Evolutionary conservation across 257 asterid genomes (phyloP).

Genomic region (Nicotiana otophora): DNA sequence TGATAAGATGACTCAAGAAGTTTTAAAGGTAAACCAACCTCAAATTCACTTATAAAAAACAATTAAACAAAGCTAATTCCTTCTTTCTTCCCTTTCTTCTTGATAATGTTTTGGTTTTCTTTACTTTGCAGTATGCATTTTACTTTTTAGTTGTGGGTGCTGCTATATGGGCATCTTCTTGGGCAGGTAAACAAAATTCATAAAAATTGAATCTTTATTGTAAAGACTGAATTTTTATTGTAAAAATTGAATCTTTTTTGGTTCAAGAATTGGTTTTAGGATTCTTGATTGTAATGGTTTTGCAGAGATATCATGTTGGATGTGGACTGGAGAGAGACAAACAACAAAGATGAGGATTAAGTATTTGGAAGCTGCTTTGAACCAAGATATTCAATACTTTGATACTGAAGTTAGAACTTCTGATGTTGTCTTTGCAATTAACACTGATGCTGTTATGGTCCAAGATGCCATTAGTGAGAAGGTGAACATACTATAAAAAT

Average conservation of each 20-base stretch:
- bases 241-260: not conserved
- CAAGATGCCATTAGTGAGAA: slow-evolving; percentile 97
- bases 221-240: not conserved
- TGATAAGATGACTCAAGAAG: slow-evolving; percentile 95
- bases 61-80: not conserved
- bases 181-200: slow-evolving; percentile 67
- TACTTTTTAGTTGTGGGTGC: slow-evolving; percentile 99
- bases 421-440: slow-evolving; percentile 84
- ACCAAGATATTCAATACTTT: slow-evolving; percentile 80
- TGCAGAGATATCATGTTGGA: slow-evolving; percentile 94
- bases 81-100: not conserved
- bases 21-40: slow-evolving; percentile 52
- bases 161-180: slow-evolving; percentile 99
- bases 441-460: slow-evolving; percentile 82
- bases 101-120: slow-evolving; percentile 14
- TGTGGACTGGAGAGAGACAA: slow-evolving; percentile 97
- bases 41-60: not conserved
- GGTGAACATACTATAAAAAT: slow-evolving; percentile 29
- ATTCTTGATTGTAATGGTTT: slow-evolving; percentile 21
- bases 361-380: slow-evolving; percentile 72
- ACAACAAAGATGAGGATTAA: slow-evolving; percentile 84
- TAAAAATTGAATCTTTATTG: not conserved
- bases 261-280: not conserved
- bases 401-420: slow-evolving; percentile 88
- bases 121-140: slow-evolving; percentile 76